Conservation (phyloP, 306 rosid genomes). For the Vachellia collinsii region DNA sequence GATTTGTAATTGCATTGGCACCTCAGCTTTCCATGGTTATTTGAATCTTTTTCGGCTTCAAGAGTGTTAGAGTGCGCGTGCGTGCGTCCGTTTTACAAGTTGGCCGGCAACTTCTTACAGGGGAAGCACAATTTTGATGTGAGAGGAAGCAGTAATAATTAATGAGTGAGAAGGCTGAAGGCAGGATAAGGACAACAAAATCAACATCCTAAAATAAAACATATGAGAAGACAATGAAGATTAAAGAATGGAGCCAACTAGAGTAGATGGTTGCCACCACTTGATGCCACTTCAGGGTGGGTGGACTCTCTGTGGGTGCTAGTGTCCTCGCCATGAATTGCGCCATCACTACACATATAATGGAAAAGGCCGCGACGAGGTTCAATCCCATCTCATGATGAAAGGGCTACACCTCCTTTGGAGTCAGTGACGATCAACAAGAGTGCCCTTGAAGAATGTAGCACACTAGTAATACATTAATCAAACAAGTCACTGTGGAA, state of each 20-base stretch:
- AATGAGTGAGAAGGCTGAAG: not conserved
- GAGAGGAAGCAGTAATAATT: not conserved
- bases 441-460: no score
- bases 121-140: not conserved
- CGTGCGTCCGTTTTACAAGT: no score
- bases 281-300: constrained; percentile 28
- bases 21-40: not conserved
- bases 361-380: constrained; percentile 46
- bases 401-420: constrained; percentile 19
- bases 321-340: constrained; percentile 58
- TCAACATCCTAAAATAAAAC: not conserved
- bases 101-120: not conserved
- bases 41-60: no score
- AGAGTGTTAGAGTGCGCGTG: no score
- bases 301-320: constrained; percentile 36
- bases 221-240: not conserved
- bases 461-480: no score
- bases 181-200: not conserved
- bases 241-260: constrained; percentile 28
- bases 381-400: constrained; percentile 51
- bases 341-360: constrained; percentile 54
- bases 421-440: no score
- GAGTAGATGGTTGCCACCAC: constrained; percentile 49
- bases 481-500: no score
- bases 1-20: not conserved